phyloP scores from a whole-genome alignment of 2,329 filamentous ascomycete genomes.

The Arthroderma sp. region DNA sequence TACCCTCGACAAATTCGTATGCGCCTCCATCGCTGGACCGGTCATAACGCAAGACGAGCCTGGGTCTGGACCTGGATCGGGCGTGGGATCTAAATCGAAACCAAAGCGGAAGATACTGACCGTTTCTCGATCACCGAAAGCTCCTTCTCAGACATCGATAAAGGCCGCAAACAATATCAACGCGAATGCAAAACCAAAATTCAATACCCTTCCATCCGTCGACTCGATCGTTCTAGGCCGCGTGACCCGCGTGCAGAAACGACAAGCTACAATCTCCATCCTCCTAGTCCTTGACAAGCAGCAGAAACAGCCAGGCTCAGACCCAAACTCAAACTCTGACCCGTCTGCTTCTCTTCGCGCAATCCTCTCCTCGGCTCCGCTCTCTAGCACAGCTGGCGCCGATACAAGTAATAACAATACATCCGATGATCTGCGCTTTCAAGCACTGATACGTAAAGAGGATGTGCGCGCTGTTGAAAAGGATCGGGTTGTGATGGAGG shows the following conservation, averaged over 20 bases:
- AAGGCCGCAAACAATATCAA: not conserved
- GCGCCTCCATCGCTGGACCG: conserved; percentile 68
- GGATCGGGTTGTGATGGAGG: conserved; percentile 80
- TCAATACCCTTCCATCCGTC: conserved; percentile 69
- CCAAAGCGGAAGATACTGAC: conserved; percentile 8
- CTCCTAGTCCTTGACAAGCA: conserved; percentile 56
- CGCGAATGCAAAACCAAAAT: conserved; percentile 15
- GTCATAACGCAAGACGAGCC: conserved; percentile 42
- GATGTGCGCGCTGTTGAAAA: conserved; percentile 93
- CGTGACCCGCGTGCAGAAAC: conserved; percentile 71
- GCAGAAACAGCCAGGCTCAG: conserved; percentile 7
- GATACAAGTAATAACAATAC: conserved; percentile 25
- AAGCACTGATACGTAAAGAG: conserved; percentile 72
- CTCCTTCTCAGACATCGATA: conserved; percentile 35
- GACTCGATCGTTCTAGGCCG: conserved; percentile 68
- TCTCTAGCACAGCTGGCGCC: conserved; percentile 1
- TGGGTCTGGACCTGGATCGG: conserved; percentile 14
- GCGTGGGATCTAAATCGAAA: conserved; percentile 29
- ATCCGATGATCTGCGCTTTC: conserved; percentile 57
- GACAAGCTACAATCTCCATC: conserved; percentile 76
- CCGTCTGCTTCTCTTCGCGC: conserved; percentile 19
- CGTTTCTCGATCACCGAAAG: conserved; percentile 20
- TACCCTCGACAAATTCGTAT: conserved; percentile 59
- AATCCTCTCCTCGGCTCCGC: conserved; percentile 22
- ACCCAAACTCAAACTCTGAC: conserved; percentile 12